Evolutionary conservation across 768 basidiomycete genomes (phyloP).

Genomic region (Mycena filopes): DNA sequence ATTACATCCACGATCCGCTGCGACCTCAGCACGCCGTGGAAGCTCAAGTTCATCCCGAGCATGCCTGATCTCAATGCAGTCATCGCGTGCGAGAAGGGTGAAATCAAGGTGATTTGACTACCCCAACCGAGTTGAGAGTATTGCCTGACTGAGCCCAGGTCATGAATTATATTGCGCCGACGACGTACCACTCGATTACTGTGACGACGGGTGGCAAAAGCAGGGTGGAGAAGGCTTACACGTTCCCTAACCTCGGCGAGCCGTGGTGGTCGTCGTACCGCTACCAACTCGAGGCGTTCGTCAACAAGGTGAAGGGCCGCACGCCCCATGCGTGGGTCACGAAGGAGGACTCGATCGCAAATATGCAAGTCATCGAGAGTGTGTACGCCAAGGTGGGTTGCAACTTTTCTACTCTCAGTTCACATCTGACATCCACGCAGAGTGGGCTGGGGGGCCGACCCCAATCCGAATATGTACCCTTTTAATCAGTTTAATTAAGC

Average conservation of each 20-base stretch:
- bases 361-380: slow-evolving; percentile 68
- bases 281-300: slow-evolving; percentile 73
- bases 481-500: background rate
- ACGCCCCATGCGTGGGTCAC: slow-evolving; percentile 65
- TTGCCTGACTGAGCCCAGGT: background rate
- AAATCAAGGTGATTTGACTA: slow-evolving; percentile 44
- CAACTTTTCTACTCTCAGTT: background rate
- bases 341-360: slow-evolving; percentile 62
- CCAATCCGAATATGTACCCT: slow-evolving; percentile 37
- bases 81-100: slow-evolving; percentile 57
- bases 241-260: slow-evolving; percentile 58
- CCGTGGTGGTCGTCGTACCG: slow-evolving; percentile 68
- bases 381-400: slow-evolving; percentile 61
- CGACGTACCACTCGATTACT: slow-evolving; percentile 59
- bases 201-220: slow-evolving; percentile 46
- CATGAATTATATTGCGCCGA: slow-evolving; percentile 56
- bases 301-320: slow-evolving; percentile 65
- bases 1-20: slow-evolving; percentile 49
- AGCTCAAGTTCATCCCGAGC: slow-evolving; percentile 49
- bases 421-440: slow-evolving; percentile 29
- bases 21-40: slow-evolving; percentile 44
- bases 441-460: slow-evolving; percentile 47
- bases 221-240: slow-evolving; percentile 57
- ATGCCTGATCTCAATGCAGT: slow-evolving; percentile 47
- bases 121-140: too few species aligned